phyloP scores from a whole-genome alignment of 192 early-diverging fungal species.

The Glomus cerebriforme region DNA sequence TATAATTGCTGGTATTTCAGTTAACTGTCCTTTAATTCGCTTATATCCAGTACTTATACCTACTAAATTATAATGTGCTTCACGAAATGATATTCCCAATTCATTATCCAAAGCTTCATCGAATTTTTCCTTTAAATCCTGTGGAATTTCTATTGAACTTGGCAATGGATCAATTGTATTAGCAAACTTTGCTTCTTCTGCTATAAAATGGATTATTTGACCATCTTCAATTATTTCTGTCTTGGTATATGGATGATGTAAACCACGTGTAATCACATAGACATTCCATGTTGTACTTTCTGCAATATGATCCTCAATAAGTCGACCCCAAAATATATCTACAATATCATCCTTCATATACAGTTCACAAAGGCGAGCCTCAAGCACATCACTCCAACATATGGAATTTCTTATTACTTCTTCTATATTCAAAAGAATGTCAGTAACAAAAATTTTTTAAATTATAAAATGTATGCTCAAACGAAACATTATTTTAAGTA shows the following conservation, averaged over 20 bases:
- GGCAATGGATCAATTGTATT: not conserved
- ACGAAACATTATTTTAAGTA: too few species aligned
- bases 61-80: conserved; percentile 4
- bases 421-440: too few species aligned
- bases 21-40: not conserved
- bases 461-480: too few species aligned
- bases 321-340: conserved; percentile 22
- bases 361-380: conserved; percentile 18
- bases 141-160: not conserved
- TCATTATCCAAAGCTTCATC: conserved; percentile 13
- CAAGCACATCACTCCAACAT: conserved; percentile 1
- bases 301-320: not conserved
- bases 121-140: not conserved
- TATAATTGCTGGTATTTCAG: not conserved
- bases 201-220: conserved; percentile 6
- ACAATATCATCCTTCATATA: conserved; percentile 12
- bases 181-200: not conserved
- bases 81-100: not conserved
- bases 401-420: too few species aligned
- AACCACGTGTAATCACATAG: not conserved
- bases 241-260: too few species aligned
- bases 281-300: not conserved
- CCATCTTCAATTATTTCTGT: not conserved
- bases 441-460: too few species aligned
- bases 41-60: conserved; percentile 2